These are phyloP conservation scores for Apiotrichum siamense DNA, from an alignment of 1,284 basidiomycete species.

Conservation along the genomic window DNA sequence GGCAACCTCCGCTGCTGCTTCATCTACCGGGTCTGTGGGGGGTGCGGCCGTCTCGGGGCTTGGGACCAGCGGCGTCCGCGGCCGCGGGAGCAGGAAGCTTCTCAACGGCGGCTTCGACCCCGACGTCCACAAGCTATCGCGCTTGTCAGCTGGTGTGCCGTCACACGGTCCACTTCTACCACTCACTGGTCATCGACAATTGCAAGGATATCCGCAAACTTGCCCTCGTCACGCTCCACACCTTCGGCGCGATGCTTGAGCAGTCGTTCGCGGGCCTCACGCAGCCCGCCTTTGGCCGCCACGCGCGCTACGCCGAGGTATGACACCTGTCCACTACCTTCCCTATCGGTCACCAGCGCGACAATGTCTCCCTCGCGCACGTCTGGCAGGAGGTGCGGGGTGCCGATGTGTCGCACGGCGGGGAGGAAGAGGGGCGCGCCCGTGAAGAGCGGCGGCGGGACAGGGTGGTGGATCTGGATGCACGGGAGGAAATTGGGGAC, in stretches of 20 bases:
- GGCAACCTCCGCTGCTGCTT: background rate
- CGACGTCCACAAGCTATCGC: slow-evolving; percentile 39
- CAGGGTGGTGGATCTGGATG: slow-evolving; percentile 38
- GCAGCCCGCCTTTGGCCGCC: slow-evolving; percentile 35
- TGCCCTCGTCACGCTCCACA: slow-evolving; percentile 39
- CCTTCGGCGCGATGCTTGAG: slow-evolving; percentile 22
- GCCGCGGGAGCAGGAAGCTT: slow-evolving; percentile 27
- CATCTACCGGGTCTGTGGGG: background rate
- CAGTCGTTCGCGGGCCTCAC: slow-evolving; percentile 31
- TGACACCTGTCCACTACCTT: slow-evolving; percentile 21
- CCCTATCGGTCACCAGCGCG: slow-evolving; percentile 25
- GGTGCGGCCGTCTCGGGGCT: slow-evolving; percentile 9
- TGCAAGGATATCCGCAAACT: slow-evolving; percentile 42
- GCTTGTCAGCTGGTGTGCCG: no score
- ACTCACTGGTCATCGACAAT: slow-evolving; percentile 45
- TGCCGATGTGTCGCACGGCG: slow-evolving; percentile 37
- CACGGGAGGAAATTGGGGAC: slow-evolving; percentile 32
- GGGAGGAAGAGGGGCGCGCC: slow-evolving; percentile 51
- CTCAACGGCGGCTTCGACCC: slow-evolving; percentile 30
- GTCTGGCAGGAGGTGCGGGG: slow-evolving; percentile 37
- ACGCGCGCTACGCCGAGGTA: slow-evolving; percentile 42
- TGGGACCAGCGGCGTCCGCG: slow-evolving; percentile 20
- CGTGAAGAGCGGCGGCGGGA: slow-evolving; percentile 46
- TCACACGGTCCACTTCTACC: no score
- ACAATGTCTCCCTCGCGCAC: slow-evolving; percentile 34